Base-by-base conservation (phyloP, 352 stramenopile species). In the Phytopythium mirpurense region DNA sequence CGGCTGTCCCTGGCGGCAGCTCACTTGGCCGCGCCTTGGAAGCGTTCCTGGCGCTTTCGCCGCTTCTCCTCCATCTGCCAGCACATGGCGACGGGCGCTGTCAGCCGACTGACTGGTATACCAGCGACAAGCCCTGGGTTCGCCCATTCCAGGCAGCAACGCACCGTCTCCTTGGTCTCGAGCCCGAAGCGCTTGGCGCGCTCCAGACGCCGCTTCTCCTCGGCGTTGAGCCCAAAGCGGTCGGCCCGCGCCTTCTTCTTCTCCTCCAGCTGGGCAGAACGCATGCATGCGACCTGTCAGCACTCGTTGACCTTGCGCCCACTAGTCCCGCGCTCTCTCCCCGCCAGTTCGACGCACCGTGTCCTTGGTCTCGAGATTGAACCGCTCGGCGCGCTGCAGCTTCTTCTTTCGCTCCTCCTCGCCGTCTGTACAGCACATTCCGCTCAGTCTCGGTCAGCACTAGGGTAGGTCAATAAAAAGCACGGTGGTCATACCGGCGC, bases 151-250 rank as follows among this genome's bases (percentile, higher is more conserved):
- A n/a, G n/a, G n/a, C n/a, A n/a, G 50, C 52, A 59, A 72, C 65
- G 62, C 67, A 94, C 84, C 59, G 85, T 70, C 61, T 95, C 82
- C 27, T 72, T 69, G 2, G 78, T 93, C 66, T 93, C 82, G 18
- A 95, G 65, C 15, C 80, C 78, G 54, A 95, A 95, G 51, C 84
- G 82, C 65, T 92, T 88, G 40, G 84, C 84, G 26, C 84, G 84
- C 27, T 95, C 78, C 47, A 95, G 64, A 53, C 81, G 82, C 45
- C 77, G 74, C 55, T 93, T 91, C 47, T 83, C 68, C 52, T 95
- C 82, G 19, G 65, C 82, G 37, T 92, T 95, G 27, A 95, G 58
- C 10, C 84, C 84, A 49, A 95, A 95, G 52, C 84, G 79, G 43
- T 93, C 80, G 5, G 79, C 80, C 10, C 84, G 82, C 34, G 77